Evolutionary conservation across 192 early-diverging fungal genomes (phyloP), one percentile per base, ranked within the genome.

Genomic region (Entophlyctis helioformis): DNA sequence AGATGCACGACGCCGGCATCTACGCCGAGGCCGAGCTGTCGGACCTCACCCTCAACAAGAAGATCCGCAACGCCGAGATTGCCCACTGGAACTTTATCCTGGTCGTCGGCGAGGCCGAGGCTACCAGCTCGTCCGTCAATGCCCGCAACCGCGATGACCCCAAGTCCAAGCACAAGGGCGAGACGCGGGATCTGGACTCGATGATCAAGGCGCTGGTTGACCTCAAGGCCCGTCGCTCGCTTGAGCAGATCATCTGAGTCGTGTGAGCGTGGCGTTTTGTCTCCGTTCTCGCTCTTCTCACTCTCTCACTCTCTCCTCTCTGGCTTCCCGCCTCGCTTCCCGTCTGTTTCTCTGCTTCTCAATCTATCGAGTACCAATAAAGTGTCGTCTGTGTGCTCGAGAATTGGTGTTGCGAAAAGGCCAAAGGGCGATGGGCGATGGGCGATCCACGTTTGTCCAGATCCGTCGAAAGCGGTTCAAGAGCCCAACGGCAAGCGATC

Each of bases 31-130:
- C 81, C 9, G 93, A 96, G 60, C 51, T 85, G 32, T 72, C 76
- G 25, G 91, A 87, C 56, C 74, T 76, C 26, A 95, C 88, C 23
- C 69, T 96, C 58, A 85, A 89, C 66, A 96, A 95, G 82, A 98
- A 98, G 83, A 89, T 98, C 62, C 82, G 90, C 42, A 90, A 89
- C 44, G 87, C 88, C 22, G 89, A 98, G 70, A 53, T 97, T 22
- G 68, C 83, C 25, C 90, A 91, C 42, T 95, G 80, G 60, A 98
- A 95, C 83, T 95, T 96, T 63, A 91, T 92, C 74, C 87, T 83
- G 59, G 86, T 95, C 37, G 94, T 98, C 22, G 92, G 92, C 34
- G 80, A 68, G 23, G 74, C 91, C 57, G 92, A 98, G 64, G 59
- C 72, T 60, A 51, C 69, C 0, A 77, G 78, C 33, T 49, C 69